Percentiles rank a stretch among this genome's conserved stretches.
Conservation (phyloP, 805 yeast genomes). For the Wickerhamomyces bisporus region DNA sequence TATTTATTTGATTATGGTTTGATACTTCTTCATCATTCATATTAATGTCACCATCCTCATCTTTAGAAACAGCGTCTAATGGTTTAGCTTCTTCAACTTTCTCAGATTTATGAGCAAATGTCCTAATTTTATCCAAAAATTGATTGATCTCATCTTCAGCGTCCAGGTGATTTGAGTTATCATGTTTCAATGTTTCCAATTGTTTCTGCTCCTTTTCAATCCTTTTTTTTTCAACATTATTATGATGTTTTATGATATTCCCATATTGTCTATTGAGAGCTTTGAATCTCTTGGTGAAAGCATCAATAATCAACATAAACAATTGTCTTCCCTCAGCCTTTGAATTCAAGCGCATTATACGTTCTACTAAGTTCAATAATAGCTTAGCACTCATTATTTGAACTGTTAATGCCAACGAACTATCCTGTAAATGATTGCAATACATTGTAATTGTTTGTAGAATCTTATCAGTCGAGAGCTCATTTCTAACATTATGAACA, state of each 20-base stretch:
- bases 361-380: conserved; percentile 79
- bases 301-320: conserved; percentile 78
- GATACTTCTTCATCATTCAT: conserved; percentile 17
- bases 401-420: conserved; percentile 76
- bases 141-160: conserved; percentile 33
- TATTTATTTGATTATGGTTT: conserved; percentile 4
- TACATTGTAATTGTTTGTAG: conserved; percentile 84
- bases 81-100: not conserved
- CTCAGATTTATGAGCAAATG: conserved; percentile 5
- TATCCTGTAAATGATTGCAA: conserved; percentile 75
- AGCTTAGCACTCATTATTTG: conserved; percentile 96
- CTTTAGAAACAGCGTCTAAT: conserved; percentile 7
- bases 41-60: conserved; percentile 26
- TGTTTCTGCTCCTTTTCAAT: conserved; percentile 39
- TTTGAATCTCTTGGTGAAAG: conserved; percentile 78
- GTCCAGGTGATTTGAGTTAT: conserved; percentile 28
- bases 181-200: conserved; percentile 25
- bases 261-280: conserved; percentile 68
- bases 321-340: conserved; percentile 73
- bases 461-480: conserved; percentile 74
- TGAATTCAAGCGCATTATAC: conserved; percentile 76
- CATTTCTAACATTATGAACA: conserved; percentile 84
- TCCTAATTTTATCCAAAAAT: conserved; percentile 23
- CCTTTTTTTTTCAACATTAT: conserved; percentile 41
- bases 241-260: conserved; percentile 59